phyloP scores from a whole-genome alignment of 352 stramenopile genomes.

The Phytophthora uliginosa region DNA sequence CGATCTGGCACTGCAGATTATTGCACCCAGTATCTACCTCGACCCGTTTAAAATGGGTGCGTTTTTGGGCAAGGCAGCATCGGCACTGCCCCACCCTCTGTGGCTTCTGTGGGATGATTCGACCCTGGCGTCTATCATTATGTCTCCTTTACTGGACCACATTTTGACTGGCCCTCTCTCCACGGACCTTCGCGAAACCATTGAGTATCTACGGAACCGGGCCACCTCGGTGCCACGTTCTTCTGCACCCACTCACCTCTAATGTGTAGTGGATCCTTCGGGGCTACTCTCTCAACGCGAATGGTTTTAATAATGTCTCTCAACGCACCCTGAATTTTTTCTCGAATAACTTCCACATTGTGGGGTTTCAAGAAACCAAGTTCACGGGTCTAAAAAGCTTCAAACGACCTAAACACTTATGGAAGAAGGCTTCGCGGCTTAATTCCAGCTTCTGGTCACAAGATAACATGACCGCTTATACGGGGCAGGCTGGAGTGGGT shows the following conservation, averaged over 20 bases:
- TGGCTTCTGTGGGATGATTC: background rate
- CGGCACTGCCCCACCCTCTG: background rate
- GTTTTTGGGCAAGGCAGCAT: background rate
- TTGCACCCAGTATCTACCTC: constrained; percentile 13
- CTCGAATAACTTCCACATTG: background rate
- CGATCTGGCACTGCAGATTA: constrained; percentile 12
- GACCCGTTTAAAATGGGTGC: constrained; percentile 7
- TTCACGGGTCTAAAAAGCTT: constrained; percentile 7
- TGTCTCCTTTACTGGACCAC: background rate
- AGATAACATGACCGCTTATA: constrained; percentile 18
- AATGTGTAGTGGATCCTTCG: background rate
- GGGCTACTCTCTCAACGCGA: background rate
- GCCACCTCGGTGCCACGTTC: background rate
- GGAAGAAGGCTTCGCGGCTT: constrained; percentile 7
- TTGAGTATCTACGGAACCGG: background rate
- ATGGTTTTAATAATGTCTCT: background rate
- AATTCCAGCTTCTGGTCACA: constrained; percentile 27
- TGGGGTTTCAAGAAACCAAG: constrained; percentile 9
- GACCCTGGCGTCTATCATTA: background rate
- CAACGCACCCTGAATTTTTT: background rate
- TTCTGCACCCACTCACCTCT: background rate
- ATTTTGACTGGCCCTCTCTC: background rate
- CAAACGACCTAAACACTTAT: constrained; percentile 9
- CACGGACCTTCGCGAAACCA: background rate
- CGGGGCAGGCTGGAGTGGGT: constrained; percentile 4